Percentiles rank a stretch among this genome's conserved stretches.
Evolutionary conservation across 805 yeast species (phyloP).

Genomic region (Saccharomycopsis guyanensis): DNA sequence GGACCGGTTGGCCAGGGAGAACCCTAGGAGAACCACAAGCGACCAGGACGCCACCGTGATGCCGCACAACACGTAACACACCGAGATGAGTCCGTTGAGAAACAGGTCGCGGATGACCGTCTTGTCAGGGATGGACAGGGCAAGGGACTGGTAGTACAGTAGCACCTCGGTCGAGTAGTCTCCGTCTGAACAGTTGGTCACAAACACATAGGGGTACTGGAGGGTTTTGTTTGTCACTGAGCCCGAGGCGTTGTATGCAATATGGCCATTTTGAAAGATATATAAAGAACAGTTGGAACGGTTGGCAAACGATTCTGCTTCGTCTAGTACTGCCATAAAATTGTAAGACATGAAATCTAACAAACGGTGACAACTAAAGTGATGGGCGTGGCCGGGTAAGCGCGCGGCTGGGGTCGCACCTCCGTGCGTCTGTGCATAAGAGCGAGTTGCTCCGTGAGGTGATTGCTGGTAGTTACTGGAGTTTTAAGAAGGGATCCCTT

Average conservation of each 20-base stretch:
- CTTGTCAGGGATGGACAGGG: not conserved
- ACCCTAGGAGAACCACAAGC: conserved; percentile 14
- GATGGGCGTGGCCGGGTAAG: too few relatives aligned
- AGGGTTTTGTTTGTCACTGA: not conserved
- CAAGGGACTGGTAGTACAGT: too few relatives aligned
- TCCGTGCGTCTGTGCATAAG: too few relatives aligned
- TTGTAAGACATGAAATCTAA: too few relatives aligned
- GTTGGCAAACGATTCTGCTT: not conserved
- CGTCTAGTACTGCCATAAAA: too few relatives aligned
- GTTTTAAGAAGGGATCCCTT: too few relatives aligned
- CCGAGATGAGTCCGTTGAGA: conserved; percentile 25
- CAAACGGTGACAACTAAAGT: too few relatives aligned
- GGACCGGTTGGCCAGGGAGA: conserved; percentile 9
- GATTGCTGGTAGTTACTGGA: too few relatives aligned
- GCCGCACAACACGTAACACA: conserved; percentile 16
- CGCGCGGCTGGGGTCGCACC: too few relatives aligned
- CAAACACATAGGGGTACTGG: conserved; percentile 4
- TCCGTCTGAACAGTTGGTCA: conserved; percentile 10
- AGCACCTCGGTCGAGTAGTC: too few relatives aligned
- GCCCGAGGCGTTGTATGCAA: conserved; percentile 1
- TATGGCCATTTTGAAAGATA: conserved; percentile 6
- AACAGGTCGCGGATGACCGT: conserved; percentile 10
- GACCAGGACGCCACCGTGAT: conserved; percentile 20
- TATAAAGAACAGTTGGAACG: conserved; percentile 4
- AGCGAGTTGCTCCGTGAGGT: too few relatives aligned